Evolutionary conservation across 768 basidiomycete genomes (phyloP).

Genomic region (Tremella yokohamensis): DNA sequence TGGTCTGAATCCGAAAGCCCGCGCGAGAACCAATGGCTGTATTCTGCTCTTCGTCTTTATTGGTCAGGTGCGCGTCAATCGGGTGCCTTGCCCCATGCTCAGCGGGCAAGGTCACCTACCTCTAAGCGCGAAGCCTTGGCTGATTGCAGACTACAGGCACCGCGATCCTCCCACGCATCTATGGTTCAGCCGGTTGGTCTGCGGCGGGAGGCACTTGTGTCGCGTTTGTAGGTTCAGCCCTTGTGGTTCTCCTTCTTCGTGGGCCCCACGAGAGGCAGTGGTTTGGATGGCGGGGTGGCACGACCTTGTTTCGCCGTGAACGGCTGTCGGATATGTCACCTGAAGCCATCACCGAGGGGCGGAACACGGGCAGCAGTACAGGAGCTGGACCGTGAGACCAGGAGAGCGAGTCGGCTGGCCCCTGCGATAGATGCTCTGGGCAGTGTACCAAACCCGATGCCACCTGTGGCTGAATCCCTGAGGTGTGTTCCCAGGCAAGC

Average conservation of each 20-base stretch:
- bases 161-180: conserved; percentile 67
- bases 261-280: conserved; percentile 62
- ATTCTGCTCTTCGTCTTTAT: conserved; percentile 69
- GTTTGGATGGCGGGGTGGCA: conserved; percentile 54
- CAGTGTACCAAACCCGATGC: no score
- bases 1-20: conserved; percentile 54
- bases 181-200: conserved; percentile 67
- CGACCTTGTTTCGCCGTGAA: conserved; percentile 33
- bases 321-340: conserved; percentile 36
- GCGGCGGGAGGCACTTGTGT: conserved; percentile 60
- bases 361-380: background rate
- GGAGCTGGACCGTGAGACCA: no score
- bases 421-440: no score
- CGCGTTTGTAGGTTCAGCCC: conserved; percentile 58
- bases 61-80: conserved; percentile 58
- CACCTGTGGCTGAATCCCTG: no score
- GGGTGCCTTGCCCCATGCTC: no score
- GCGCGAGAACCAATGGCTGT: conserved; percentile 72
- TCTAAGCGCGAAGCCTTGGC: background rate
- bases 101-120: no score
- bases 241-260: conserved; percentile 60
- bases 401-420: no score
- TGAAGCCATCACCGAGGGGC: conserved; percentile 33
- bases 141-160: conserved; percentile 64
- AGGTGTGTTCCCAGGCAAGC: no score